Percentiles rank a stretch among this genome's conserved stretches.
phyloP scores from a whole-genome alignment of 148 eudicot species.

The Salicornia ramosissima region DNA sequence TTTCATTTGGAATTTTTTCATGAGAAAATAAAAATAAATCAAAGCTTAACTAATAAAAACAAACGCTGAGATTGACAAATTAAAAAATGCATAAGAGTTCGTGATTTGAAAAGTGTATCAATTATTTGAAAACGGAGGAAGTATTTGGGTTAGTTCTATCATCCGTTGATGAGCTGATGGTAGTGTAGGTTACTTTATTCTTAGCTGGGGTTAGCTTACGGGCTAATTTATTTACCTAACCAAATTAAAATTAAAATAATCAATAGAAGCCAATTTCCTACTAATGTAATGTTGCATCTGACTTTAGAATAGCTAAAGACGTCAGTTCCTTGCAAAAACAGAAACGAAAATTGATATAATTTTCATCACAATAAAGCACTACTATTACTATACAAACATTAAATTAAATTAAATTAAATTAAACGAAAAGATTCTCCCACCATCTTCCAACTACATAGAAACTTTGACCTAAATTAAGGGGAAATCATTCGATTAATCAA shows the following conservation, averaged over 20 bases:
- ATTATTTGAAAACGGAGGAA: no score
- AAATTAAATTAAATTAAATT: conserved; percentile 17
- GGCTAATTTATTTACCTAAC: no score
- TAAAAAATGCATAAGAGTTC: no score
- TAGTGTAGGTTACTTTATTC: no score
- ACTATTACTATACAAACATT: conserved; percentile 7
- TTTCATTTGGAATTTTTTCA: no score
- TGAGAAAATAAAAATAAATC: no score
- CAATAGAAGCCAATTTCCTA: conserved; percentile 6
- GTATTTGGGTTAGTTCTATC: no score
- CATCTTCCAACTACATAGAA: conserved; percentile 33
- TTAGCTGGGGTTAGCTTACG: no score
- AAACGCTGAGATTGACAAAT: no score
- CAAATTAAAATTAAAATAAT: not conserved
- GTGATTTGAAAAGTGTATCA: no score
- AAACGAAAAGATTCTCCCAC: conserved; percentile 36
- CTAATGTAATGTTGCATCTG: conserved; percentile 25
- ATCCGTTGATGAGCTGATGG: no score
- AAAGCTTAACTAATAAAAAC: no score
- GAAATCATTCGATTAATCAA: conserved; percentile 27
- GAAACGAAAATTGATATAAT: conserved; percentile 18
- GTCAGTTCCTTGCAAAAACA: conserved; percentile 30
- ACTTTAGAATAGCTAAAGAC: conserved; percentile 21
- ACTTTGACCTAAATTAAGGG: conserved; percentile 35
- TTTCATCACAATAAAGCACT: conserved; percentile 14